Percentiles rank a stretch among this genome's conserved stretches.
phyloP scores from a whole-genome alignment of 1,284 basidiomycete genomes.

The Ceratobasidium sp. region DNA sequence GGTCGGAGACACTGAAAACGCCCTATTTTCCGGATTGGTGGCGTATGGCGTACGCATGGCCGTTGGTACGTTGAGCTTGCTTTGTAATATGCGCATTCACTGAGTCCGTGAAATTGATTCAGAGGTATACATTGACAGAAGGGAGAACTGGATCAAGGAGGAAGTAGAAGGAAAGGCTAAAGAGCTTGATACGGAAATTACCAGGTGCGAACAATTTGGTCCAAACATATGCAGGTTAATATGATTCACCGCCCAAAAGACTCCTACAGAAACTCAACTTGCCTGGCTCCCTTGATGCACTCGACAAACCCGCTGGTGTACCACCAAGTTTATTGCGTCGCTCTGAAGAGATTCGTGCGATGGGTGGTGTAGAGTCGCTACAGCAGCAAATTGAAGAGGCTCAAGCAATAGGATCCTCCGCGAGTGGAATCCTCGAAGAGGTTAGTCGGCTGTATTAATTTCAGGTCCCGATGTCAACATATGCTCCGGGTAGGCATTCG shows the following conservation, averaged over 20 bases:
- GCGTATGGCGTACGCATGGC: slow-evolving; percentile 90
- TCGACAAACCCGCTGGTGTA: slow-evolving; percentile 84
- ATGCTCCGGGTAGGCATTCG: slow-evolving; percentile 67
- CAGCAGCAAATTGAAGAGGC: slow-evolving; percentile 77
- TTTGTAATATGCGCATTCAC: slow-evolving; percentile 12
- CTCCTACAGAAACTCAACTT: slow-evolving; percentile 76
- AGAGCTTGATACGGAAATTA: slow-evolving; percentile 68
- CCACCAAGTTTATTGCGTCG: slow-evolving; percentile 88
- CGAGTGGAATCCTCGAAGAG: slow-evolving; percentile 74
- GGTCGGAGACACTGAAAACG: slow-evolving; percentile 57
- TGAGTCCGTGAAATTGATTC: slow-evolving; percentile 18
- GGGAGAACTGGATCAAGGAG: slow-evolving; percentile 73
- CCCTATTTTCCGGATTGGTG: slow-evolving; percentile 79
- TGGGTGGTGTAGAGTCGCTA: slow-evolving; percentile 77
- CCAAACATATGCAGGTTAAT: neutral
- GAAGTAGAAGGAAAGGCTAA: slow-evolving; percentile 69
- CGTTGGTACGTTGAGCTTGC: slow-evolving; percentile 66
- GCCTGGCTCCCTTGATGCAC: slow-evolving; percentile 85
- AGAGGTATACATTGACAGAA: slow-evolving; percentile 90
- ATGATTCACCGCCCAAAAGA: slow-evolving; percentile 54
- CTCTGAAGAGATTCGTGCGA: slow-evolving; percentile 81
- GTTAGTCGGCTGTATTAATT: slow-evolving; percentile 55
- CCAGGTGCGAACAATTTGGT: slow-evolving; percentile 60
- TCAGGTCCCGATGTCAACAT: neutral
- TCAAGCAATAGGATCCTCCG: slow-evolving; percentile 67